phyloP scores from a whole-genome alignment of 2,329 filamentous ascomycete genomes.

The Pochonia chlamydosporia region DNA sequence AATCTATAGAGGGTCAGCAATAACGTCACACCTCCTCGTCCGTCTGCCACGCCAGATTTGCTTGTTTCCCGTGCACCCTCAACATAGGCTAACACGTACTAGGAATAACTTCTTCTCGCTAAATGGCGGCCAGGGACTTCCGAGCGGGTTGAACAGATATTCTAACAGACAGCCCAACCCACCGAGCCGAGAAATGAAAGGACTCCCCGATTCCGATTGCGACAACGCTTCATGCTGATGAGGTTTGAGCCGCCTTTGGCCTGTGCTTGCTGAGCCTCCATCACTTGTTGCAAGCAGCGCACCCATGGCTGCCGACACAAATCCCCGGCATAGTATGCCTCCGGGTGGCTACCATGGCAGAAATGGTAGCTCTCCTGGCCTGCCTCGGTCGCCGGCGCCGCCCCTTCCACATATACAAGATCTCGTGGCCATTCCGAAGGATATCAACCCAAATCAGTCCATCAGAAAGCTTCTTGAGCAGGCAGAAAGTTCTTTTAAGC shows the following conservation, averaged over 20 bases:
- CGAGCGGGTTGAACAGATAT: too few relatives aligned
- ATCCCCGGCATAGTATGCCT: slow-evolving; percentile 23
- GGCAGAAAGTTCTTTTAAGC: slow-evolving; percentile 47
- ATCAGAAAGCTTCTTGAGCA: slow-evolving; percentile 47
- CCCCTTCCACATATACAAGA: slow-evolving; percentile 50
- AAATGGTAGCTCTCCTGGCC: slow-evolving; percentile 17
- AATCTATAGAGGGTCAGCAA: too few relatives aligned
- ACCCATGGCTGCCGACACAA: slow-evolving; percentile 25
- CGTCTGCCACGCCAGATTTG: too few relatives aligned
- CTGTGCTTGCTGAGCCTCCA: slow-evolving; percentile 4
- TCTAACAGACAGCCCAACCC: not conserved
- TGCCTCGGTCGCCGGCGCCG: slow-evolving; percentile 19
- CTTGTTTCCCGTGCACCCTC: too few relatives aligned
- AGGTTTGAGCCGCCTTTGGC: slow-evolving; percentile 1
- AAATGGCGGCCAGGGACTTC: too few relatives aligned
- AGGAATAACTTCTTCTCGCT: too few relatives aligned
- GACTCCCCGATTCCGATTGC: not conserved
- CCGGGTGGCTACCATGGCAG: slow-evolving; percentile 19
- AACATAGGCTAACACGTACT: too few relatives aligned
- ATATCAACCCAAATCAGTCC: slow-evolving; percentile 43
- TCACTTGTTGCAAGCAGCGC: not conserved
- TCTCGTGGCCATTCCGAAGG: slow-evolving; percentile 38
- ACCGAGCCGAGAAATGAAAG: not conserved
- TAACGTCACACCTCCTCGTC: too few relatives aligned
- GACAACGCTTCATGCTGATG: slow-evolving; percentile 4